A percentile compares a stretch with the other conserved stretches of the same genome.
Evolutionary conservation across 2,329 filamentous ascomycete genomes (phyloP).

Genomic region (Lachnellula suecica): DNA sequence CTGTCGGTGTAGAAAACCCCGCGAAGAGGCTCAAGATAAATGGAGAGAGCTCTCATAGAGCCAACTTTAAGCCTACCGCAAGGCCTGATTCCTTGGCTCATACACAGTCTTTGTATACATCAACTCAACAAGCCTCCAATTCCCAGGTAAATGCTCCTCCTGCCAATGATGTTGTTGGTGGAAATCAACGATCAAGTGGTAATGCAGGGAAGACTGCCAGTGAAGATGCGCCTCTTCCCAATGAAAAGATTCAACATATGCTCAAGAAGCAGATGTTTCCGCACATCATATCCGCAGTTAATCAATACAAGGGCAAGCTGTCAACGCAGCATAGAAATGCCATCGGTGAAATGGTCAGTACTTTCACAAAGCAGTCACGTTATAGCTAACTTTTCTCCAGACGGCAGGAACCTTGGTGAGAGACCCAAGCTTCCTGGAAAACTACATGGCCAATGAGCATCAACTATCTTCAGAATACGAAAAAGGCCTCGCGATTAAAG

Average conservation of each 20-base stretch:
- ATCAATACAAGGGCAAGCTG: constrained; percentile 3
- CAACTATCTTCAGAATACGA: constrained; percentile 6
- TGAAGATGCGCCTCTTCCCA: background rate
- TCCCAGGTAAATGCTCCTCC: too few relatives aligned
- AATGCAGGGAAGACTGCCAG: background rate
- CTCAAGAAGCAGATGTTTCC: constrained; percentile 13
- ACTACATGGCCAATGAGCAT: constrained; percentile 8
- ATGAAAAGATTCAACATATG: background rate
- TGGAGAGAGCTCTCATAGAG: background rate
- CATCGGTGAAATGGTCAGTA: constrained; percentile 14
- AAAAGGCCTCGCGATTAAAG: background rate
- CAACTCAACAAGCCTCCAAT: background rate
- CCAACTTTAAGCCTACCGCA: background rate
- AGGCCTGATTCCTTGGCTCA: background rate
- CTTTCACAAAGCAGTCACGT: background rate
- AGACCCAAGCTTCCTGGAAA: constrained; percentile 4
- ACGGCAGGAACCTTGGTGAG: constrained; percentile 5
- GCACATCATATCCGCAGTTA: constrained; percentile 12
- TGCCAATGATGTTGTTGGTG: too few relatives aligned
- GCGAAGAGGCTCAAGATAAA: constrained; percentile 2
- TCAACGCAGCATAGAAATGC: constrained; percentile 5
- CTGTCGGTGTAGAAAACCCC: background rate
- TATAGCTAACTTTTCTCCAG: constrained; percentile 4
- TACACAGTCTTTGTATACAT: background rate
- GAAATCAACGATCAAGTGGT: too few relatives aligned